A percentile compares a stretch with the other conserved stretches of the same genome.
These are phyloP conservation scores for Tuber calosporum DNA, from an alignment of 495 filamentous ascomycete species.

Conservation along the genomic window DNA sequence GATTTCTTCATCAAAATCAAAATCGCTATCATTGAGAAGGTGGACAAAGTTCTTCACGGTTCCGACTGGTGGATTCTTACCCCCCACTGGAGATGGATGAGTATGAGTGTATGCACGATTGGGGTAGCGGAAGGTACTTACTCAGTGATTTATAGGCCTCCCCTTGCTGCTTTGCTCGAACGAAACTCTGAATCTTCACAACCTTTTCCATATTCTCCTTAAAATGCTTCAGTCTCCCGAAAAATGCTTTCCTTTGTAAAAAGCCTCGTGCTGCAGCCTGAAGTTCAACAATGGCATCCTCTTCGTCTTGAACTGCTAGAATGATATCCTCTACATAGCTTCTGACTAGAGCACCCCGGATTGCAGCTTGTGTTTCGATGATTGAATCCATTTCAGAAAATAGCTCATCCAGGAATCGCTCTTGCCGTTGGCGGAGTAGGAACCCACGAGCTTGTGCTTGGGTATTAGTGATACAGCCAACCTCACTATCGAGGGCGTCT, in stretches of 20 bases:
- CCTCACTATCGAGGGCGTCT: constrained; percentile 55
- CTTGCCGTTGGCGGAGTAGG: constrained; percentile 50
- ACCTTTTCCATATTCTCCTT: constrained; percentile 97
- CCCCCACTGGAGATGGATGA: constrained; percentile 59
- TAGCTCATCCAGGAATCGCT: constrained; percentile 53
- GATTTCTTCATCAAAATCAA: constrained; percentile 97
- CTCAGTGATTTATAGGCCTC: constrained; percentile 77
- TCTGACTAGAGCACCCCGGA: constrained; percentile 71
- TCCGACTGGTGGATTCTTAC: constrained; percentile 94
- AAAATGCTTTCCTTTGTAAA: constrained; percentile 66
- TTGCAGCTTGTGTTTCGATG: constrained; percentile 61
- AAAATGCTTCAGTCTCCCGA: constrained; percentile 79
- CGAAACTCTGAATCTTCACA: constrained; percentile 94
- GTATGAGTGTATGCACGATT: constrained; percentile 7
- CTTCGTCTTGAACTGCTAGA: constrained; percentile 69
- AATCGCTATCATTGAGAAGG: constrained; percentile 93
- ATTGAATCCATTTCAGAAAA: constrained; percentile 53
- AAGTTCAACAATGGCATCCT: constrained; percentile 62
- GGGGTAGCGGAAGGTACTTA: constrained; percentile 10
- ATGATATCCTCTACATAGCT: constrained; percentile 62
- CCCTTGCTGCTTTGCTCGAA: constrained; percentile 85
- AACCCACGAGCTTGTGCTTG: constrained; percentile 66
- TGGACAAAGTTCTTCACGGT: constrained; percentile 98
- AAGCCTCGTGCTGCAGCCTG: constrained; percentile 69
- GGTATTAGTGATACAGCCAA: constrained; percentile 53